Base-by-base conservation (phyloP, 306 rosid genomes). In the Dicorynia guianensis region DNA sequence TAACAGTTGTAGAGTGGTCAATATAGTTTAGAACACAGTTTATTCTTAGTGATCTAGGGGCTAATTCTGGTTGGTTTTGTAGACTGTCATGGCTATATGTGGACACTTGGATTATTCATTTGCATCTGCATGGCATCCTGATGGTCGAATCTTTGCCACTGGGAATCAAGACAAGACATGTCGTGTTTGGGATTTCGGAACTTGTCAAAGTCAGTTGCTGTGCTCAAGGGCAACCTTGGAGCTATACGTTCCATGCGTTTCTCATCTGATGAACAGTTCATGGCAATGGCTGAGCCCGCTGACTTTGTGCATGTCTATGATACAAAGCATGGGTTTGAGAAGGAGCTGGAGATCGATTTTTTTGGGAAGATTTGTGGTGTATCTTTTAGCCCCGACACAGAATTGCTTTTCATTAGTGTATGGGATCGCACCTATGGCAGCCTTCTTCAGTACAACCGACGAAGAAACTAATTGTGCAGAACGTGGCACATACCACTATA, bases 161-260 rank as follows among this genome's bases (percentile, higher is more conserved):
- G 98, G 98, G 20, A 93, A 93, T 83, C 98, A 90, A 82, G 98
- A 93, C 83, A 93, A 93, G 79, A 93, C 98, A 12, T 88, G 96
- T 59, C 85, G 93, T 50, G 82, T 93, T 63, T 93, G 98, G 98
- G 98, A 93, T 78, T 85, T 72, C 81, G 98, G 34, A 93, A 93
- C 67, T 79, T 84, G 48, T 93, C 98, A 12, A 87, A 87, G 82
- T 90, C 98, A 13, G 90, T 93, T 30, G 91, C 93, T 67, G 90
- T 86, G 39, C 90, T 93, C 8, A 93, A 90, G 86, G 98, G 98
- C 1, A 90, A 93, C 81, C 86, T 93, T 17, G 96, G 98, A 77
- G 98, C 98, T 55, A 87, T 90, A 66, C 89, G 96, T 18, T 90
- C 95, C 3, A 89, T 93, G 54, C 89, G 98, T 0, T 90, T 85